phyloP scores from a whole-genome alignment of 352 stramenopile genomes.

The Phytophthora ohioensis region DNA sequence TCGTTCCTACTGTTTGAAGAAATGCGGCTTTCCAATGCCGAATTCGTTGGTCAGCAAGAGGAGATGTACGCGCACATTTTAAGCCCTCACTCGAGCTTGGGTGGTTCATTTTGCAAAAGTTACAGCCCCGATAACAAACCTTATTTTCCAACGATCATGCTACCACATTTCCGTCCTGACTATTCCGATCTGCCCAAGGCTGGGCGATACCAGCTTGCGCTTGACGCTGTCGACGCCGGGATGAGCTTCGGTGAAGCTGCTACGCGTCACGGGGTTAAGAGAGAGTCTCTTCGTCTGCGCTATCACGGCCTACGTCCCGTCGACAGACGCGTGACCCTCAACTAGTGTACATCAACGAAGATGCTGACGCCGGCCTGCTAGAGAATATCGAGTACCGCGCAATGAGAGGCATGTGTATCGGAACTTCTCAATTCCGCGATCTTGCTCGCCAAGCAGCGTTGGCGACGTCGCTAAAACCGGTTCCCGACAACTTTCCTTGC shows the following conservation, averaged over 20 bases:
- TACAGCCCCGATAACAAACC: background rate
- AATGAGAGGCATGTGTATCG: constrained; percentile 3
- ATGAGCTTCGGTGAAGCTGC: background rate
- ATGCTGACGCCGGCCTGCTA: background rate
- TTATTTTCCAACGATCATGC: background rate
- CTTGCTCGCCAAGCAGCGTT: constrained; percentile 3
- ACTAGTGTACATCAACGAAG: constrained; percentile 1
- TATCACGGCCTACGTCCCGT: background rate
- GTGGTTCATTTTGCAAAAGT: background rate
- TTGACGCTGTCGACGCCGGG: background rate
- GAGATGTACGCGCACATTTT: background rate
- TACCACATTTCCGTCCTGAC: background rate
- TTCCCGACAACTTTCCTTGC: constrained; percentile 8
- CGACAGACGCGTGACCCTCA: background rate
- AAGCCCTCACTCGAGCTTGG: background rate
- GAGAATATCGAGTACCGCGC: constrained; percentile 3
- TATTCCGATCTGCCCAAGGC: background rate
- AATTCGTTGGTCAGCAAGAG: background rate
- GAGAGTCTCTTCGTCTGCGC: background rate
- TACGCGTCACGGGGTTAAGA: background rate
- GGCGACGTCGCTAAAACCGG: constrained; percentile 1
- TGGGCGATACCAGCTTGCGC: background rate
- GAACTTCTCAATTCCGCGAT: constrained; percentile 7
- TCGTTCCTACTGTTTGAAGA: background rate
- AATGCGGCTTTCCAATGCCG: background rate